Base-by-base conservation (phyloP, 2,329 filamentous ascomycete genomes). In the Nigrograna mackinnonii region DNA sequence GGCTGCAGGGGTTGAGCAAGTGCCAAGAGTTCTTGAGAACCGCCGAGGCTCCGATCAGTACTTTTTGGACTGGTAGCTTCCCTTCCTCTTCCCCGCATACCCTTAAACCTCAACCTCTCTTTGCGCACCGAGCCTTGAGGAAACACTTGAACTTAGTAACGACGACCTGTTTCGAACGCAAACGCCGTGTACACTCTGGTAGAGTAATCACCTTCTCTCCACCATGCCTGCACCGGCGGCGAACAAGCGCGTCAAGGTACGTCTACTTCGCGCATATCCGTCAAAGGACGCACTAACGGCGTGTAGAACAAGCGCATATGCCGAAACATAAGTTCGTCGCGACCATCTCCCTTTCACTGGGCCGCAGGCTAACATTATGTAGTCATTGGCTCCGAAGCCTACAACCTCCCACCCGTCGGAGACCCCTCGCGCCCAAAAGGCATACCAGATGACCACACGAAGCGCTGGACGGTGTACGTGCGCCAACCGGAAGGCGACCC, bases 391-490 rank as follows among this genome's bases (percentile, higher is more conserved):
- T 75, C 74, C 35, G 69, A 74, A 61, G 72, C 75, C 46, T 73
- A 69, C 66, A 62, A 67, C 24, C 71, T 94, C 48, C 90, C 92
- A 16, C 86, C 89, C 38, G 79, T 81, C 62, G 83, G 86, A 55
- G 88, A 90, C 50, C 64, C 66, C 44, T 54, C 63, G 61, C 89
- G 68, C 32, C 64, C 90, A 2, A 75, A 84, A 17, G 80, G 84
- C 63, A 82, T 89, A 4, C 90, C 92, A 18, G 80, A 89, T 48
- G 91, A 95, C 69, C 94, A 99, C 76, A 97, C 92, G 22, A 95
- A 97, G 75, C 89, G 88, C 50, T 99, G 94, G 94, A 85, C 87
- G 61, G 89, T 97, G 50, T 97, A 95, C 68, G 89, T 99, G 44
- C 88, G 88, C 64, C 90, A 91, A 35, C 79, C 96, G 40, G 90